Conservation (phyloP, 2,329 filamentous ascomycete species). For the Diaporthe sp. region DNA sequence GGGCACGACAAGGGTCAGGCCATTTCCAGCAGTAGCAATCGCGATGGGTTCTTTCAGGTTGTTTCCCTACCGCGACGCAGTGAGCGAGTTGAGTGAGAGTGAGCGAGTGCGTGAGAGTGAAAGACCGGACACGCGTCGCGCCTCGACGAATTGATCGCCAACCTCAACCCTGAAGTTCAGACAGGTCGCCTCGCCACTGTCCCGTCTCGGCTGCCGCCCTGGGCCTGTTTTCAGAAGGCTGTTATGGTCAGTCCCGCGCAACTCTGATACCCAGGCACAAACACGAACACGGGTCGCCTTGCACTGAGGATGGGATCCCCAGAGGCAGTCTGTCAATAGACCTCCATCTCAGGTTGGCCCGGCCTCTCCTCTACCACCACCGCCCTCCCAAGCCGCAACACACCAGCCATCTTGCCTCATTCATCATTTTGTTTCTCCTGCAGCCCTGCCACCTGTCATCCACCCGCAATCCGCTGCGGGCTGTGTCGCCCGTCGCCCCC, state of each 20-base stretch:
- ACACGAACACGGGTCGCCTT: slow-evolving; percentile 27
- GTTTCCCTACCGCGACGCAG: slow-evolving; percentile 29
- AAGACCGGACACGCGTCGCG: slow-evolving; percentile 13
- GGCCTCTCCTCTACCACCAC: slow-evolving; percentile 6
- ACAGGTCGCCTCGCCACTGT: slow-evolving; percentile 19
- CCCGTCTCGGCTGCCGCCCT: not conserved
- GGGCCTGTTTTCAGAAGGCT: not conserved
- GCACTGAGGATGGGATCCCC: slow-evolving; percentile 26
- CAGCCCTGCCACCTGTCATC: slow-evolving; percentile 4
- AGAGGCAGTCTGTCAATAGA: slow-evolving; percentile 17
- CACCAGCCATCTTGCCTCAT: not conserved
- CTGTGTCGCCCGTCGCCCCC: slow-evolving; percentile 1
- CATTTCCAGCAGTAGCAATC: slow-evolving; percentile 34
- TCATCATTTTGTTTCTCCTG: not conserved
- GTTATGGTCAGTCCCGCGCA: not conserved
- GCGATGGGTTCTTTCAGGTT: slow-evolving; percentile 33
- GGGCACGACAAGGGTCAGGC: slow-evolving; percentile 19
- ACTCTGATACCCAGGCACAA: slow-evolving; percentile 4
- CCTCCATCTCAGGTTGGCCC: not conserved
- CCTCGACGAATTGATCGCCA: slow-evolving; percentile 18
- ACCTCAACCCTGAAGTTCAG: slow-evolving; percentile 2
- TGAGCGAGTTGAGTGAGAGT: slow-evolving; percentile 12
- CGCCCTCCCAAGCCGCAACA: slow-evolving; percentile 16
- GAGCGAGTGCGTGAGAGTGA: slow-evolving; percentile 9
- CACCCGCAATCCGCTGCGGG: not conserved